Evolutionary conservation across 306 rosid genomes (phyloP).

Genomic region (Potentilla sterilis): DNA sequence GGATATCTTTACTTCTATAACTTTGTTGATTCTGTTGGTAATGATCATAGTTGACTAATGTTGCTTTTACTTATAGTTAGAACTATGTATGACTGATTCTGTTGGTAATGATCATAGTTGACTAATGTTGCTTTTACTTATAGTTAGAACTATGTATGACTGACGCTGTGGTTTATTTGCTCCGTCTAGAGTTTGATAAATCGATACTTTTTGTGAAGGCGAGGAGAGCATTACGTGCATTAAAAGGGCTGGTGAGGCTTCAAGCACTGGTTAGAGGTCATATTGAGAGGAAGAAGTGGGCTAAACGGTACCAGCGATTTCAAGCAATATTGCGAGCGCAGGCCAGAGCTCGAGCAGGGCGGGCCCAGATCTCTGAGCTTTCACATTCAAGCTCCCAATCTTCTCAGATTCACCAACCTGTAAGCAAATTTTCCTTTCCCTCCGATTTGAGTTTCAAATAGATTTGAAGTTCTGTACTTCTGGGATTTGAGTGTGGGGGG

Average conservation of each 20-base stretch:
- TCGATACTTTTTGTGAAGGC: constrained; percentile 46
- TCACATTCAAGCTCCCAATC: constrained; percentile 43
- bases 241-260: constrained; percentile 78
- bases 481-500: constrained; percentile 13
- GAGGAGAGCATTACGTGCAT: constrained; percentile 77
- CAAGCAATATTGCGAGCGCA: constrained; percentile 55
- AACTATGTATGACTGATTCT: background rate
- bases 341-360: constrained; percentile 43
- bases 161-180: background rate
- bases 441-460: constrained; percentile 11
- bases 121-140: background rate
- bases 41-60: background rate
- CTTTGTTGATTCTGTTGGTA: background rate
- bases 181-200: background rate
- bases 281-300: constrained; percentile 64
- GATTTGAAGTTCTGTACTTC: background rate
- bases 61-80: background rate
- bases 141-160: background rate
- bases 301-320: constrained; percentile 59
- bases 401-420: constrained; percentile 40
- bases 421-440: constrained; percentile 30
- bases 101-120: background rate
- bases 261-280: constrained; percentile 88
- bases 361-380: constrained; percentile 36
- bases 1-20: background rate